Conservation (phyloP, 192 early-diverging fungal species). For the Gorgonomyces haynaldii region DNA sequence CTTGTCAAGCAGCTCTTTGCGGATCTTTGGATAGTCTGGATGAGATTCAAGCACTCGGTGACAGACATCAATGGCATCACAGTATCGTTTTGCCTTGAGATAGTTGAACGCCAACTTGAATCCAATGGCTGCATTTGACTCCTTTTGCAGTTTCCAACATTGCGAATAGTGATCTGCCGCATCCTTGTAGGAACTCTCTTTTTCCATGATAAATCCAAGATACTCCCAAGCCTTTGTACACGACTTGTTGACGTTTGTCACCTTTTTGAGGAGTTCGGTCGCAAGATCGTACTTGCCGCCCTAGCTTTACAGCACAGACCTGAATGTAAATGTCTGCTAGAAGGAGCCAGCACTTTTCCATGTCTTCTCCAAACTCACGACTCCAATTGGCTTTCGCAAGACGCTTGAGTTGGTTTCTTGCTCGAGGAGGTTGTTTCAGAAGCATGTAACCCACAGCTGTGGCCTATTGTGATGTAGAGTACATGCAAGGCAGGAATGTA, state of each 20-base stretch:
- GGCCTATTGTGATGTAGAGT: conserved; percentile 14
- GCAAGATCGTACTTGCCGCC: conserved; percentile 47
- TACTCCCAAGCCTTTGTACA: conserved; percentile 44
- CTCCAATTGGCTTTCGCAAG: conserved; percentile 40
- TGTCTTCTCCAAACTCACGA: conserved; percentile 25
- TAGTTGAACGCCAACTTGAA: conserved; percentile 48
- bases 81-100: conserved; percentile 37
- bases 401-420: conserved; percentile 43
- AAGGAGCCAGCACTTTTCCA: conserved; percentile 40
- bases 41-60: conserved; percentile 34
- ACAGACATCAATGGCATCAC: conserved; percentile 40
- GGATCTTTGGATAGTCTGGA: conserved; percentile 48
- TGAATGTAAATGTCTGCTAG: conserved; percentile 46
- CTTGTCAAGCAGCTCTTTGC: conserved; percentile 33
- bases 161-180: conserved; percentile 35
- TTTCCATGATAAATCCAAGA: conserved; percentile 47
- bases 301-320: conserved; percentile 15
- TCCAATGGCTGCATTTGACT: conserved; percentile 37
- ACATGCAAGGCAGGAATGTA: conserved; percentile 40
- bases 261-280: conserved; percentile 32
- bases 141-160: conserved; percentile 35
- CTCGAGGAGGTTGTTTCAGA: conserved; percentile 40
- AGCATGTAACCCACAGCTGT: conserved; percentile 38
- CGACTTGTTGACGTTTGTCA: conserved; percentile 27
- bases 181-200: conserved; percentile 37